Evolutionary conservation across 306 rosid genomes (phyloP).

Genomic region (Astragalus membranaceus): DNA sequence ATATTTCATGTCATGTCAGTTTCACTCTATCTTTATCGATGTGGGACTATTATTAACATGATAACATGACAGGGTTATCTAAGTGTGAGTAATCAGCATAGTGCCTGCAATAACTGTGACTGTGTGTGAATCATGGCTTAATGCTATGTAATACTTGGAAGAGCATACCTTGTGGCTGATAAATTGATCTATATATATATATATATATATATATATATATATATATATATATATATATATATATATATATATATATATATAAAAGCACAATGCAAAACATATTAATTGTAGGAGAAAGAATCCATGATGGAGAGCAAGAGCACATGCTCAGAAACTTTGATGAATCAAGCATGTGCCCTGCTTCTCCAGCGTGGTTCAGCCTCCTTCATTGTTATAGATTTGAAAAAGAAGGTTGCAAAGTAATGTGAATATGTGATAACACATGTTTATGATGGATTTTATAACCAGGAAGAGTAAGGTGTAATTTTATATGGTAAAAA

Average conservation of each 20-base stretch:
- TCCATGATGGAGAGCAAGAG: slow-evolving; percentile 59
- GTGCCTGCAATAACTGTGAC: not conserved
- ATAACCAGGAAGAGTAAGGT: not conserved
- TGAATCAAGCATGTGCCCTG: slow-evolving; percentile 74
- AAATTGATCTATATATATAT: no score
- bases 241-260: no score
- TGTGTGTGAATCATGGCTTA: not conserved
- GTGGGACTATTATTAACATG: not conserved
- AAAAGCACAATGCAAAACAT: no score
- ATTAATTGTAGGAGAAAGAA: slow-evolving; percentile 32
- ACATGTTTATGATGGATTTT: slow-evolving; percentile 11
- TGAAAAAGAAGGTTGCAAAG: not conserved
- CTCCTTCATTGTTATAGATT: slow-evolving; percentile 11
- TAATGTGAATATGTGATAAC: slow-evolving; percentile 1
- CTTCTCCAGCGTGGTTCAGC: slow-evolving; percentile 69
- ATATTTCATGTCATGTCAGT: not conserved
- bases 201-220: no score
- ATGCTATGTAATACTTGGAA: not conserved
- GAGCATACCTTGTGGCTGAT: slow-evolving; percentile 10
- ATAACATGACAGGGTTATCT: not conserved
- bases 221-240: no score
- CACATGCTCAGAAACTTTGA: slow-evolving; percentile 35
- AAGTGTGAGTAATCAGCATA: not conserved
- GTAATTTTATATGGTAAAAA: not conserved
- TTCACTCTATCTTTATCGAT: not conserved